Percentiles rank a stretch among this genome's conserved stretches.
phyloP scores from a whole-genome alignment of 2,329 filamentous ascomycete species.

The Colletotrichum ledebouriae region DNA sequence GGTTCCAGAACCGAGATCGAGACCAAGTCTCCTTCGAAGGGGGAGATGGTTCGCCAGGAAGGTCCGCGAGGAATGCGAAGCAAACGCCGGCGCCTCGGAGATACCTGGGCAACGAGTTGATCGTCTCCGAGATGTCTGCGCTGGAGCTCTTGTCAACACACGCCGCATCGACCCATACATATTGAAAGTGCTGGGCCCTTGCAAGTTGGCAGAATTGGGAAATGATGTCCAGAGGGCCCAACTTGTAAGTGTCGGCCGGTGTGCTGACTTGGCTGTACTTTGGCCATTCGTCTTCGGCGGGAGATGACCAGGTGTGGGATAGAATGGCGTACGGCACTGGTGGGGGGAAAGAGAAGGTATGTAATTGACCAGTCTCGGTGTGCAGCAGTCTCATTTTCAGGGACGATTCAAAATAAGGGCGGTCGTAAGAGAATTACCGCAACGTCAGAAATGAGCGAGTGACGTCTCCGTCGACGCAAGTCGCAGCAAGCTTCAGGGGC shows the following conservation, averaged over 20 bases:
- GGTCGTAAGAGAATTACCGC: background rate
- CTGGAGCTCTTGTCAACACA: conserved; percentile 13
- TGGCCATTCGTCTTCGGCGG: conserved; percentile 15
- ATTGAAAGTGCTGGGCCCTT: background rate
- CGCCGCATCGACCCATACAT: conserved; percentile 8
- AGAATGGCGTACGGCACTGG: conserved; percentile 11
- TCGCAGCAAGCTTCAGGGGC: too few relatives aligned
- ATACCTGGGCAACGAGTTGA: conserved; percentile 1
- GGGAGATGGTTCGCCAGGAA: background rate
- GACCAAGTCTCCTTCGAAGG: background rate
- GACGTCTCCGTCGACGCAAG: background rate
- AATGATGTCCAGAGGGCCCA: background rate
- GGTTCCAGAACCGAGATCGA: conserved; percentile 10
- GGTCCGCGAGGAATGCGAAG: conserved; percentile 15
- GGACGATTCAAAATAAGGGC: background rate
- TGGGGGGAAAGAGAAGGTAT: background rate
- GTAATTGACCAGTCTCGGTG: background rate
- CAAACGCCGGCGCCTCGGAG: background rate
- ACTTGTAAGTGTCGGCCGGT: too few relatives aligned
- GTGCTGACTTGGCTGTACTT: background rate
- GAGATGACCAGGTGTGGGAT: conserved; percentile 18
- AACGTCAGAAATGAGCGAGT: background rate
- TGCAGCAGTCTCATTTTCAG: background rate
- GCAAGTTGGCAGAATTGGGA: background rate
- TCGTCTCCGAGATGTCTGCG: conserved; percentile 1